Percentiles rank a stretch among this genome's conserved stretches.
These are phyloP conservation scores for Taphrina pruni DNA, from an alignment of 1,139 yeast species.

Conservation along the genomic window DNA sequence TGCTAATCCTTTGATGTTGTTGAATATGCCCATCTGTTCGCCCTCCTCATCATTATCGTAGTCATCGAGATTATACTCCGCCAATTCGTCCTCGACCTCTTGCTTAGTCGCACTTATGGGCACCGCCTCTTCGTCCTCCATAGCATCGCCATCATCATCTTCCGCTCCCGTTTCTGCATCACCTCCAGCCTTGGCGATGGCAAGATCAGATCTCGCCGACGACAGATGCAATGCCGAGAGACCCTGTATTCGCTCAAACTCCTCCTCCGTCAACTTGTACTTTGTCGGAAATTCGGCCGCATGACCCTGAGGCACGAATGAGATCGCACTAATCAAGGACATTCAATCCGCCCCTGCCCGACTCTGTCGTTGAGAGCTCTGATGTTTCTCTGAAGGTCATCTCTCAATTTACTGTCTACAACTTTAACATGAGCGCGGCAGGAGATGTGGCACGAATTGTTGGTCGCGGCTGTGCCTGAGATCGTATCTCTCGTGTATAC, in stretches of 20 bases:
- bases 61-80: constrained; percentile 82
- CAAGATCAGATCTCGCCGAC: constrained; percentile 69
- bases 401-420: no score
- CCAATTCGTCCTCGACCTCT: constrained; percentile 76
- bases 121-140: constrained; percentile 47
- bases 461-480: constrained; percentile 12
- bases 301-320: constrained; percentile 96
- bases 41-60: constrained; percentile 68
- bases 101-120: constrained; percentile 48
- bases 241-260: constrained; percentile 85
- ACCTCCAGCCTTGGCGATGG: constrained; percentile 50
- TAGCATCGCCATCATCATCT: constrained; percentile 41
- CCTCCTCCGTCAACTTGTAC: constrained; percentile 87
- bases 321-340: constrained; percentile 83
- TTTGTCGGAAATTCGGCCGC: constrained; percentile 92
- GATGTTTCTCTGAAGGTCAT: background rate
- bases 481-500: background rate
- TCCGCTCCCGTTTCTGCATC: constrained; percentile 29
- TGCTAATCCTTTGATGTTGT: constrained; percentile 56
- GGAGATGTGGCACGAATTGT: constrained; percentile 8
- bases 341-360: background rate
- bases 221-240: constrained; percentile 82
- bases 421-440: background rate
- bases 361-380: background rate
- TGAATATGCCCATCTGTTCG: constrained; percentile 54